A percentile compares a stretch with the other conserved stretches of the same genome.
Evolutionary conservation across 1,284 basidiomycete species (phyloP).

Genomic region (Pyrrhoderma lamaoense): DNA sequence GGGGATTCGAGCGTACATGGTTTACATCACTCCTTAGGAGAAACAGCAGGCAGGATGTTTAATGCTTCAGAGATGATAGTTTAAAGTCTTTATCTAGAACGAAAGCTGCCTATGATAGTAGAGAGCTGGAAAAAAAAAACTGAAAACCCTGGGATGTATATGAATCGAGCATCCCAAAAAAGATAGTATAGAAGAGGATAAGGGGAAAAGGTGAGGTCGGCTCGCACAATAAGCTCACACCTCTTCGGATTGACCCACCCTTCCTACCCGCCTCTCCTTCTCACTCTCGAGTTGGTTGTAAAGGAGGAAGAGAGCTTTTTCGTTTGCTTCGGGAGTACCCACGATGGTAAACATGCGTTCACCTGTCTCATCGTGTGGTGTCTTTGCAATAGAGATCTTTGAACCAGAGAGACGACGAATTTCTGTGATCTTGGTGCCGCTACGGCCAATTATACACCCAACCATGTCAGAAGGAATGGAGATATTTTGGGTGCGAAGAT

Average conservation of each 20-base stretch:
- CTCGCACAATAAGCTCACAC: not conserved
- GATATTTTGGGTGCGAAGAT: constrained; percentile 96
- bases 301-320: constrained; percentile 93
- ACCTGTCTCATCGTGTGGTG: constrained; percentile 96
- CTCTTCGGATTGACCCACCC: constrained; percentile 47
- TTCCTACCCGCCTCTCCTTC: constrained; percentile 85
- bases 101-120: too few relatives aligned
- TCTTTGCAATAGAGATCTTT: constrained; percentile 97
- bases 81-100: too few relatives aligned
- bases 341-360: constrained; percentile 99
- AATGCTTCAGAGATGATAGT: constrained; percentile 1
- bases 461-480: constrained; percentile 99
- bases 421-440: constrained; percentile 97
- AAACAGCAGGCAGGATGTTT: too few relatives aligned
- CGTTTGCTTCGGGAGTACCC: constrained; percentile 92
- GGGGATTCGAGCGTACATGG: constrained; percentile 6
- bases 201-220: not conserved
- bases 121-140: not conserved
- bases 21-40: not conserved
- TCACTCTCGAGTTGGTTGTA: constrained; percentile 97
- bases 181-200: not conserved
- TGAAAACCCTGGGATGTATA: too few relatives aligned
- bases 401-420: constrained; percentile 95
- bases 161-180: not conserved
- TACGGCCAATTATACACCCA: constrained; percentile 94